Percentiles rank a stretch among this genome's conserved stretches.
Evolutionary conservation across 495 filamentous ascomycete genomes (phyloP).

Genomic region (Tuber brumale): DNA sequence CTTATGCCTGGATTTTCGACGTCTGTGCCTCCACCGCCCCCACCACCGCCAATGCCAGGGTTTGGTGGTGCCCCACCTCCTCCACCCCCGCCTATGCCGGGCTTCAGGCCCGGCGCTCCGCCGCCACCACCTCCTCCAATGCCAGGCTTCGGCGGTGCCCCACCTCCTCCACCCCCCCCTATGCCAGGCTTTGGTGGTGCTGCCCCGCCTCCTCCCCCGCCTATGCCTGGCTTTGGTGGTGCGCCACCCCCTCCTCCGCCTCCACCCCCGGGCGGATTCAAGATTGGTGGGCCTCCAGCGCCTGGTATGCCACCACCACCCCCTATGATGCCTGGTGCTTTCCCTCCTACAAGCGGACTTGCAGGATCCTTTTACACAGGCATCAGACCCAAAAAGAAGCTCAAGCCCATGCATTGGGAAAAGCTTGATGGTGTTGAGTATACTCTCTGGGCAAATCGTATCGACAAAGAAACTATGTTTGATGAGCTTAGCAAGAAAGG

Average conservation of each 20-base stretch:
- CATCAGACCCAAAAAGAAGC: conserved; percentile 93
- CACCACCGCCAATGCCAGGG: conserved; percentile 27
- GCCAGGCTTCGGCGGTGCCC: conserved; percentile 30
- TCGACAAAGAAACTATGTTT: conserved; percentile 89
- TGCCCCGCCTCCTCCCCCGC: conserved; percentile 38
- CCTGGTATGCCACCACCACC: conserved; percentile 28
- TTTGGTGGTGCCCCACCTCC: conserved; percentile 25
- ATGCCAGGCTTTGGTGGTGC: conserved; percentile 30
- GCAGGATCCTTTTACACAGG: conserved; percentile 48
- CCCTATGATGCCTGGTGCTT: conserved; percentile 25
- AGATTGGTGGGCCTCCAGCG: conserved; percentile 35
- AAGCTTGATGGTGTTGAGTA: conserved; percentile 92
- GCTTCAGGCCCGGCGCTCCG: conserved; percentile 24
- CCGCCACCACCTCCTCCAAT: conserved; percentile 40
- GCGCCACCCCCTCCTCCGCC: conserved; percentile 33
- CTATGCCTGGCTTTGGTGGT: conserved; percentile 44
- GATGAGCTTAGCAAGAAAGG: conserved; percentile 84
- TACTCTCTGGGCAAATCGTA: conserved; percentile 89
- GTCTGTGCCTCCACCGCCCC: conserved; percentile 25
- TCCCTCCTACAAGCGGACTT: conserved; percentile 13
- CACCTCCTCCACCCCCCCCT: conserved; percentile 7
- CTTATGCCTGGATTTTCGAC: conserved; percentile 20
- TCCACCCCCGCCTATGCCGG: conserved; percentile 21
- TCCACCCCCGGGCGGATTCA: conserved; percentile 44
- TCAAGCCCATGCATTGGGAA: conserved; percentile 98